Percentiles rank a stretch among this genome's conserved stretches.
Evolutionary conservation across 768 basidiomycete species (phyloP).

Genomic region (Agrocybe praecox): DNA sequence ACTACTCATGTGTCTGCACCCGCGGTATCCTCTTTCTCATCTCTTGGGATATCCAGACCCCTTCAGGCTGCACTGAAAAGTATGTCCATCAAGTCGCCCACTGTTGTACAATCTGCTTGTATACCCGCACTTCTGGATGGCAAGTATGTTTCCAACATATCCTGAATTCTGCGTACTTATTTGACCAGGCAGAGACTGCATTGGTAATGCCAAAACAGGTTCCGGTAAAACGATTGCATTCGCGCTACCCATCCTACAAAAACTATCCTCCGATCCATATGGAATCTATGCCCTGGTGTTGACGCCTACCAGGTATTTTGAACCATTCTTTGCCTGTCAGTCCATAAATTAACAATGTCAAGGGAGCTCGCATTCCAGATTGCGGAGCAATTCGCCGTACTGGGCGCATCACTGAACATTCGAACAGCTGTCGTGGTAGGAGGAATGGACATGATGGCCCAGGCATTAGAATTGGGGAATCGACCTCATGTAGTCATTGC

Average conservation of each 20-base stretch:
- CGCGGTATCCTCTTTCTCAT: constrained; percentile 43
- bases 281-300: constrained; percentile 93
- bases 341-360: not conserved
- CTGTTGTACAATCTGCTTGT: constrained; percentile 88
- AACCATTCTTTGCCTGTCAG: not conserved
- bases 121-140: constrained; percentile 86
- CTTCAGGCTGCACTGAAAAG: constrained; percentile 67
- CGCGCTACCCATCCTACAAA: constrained; percentile 92
- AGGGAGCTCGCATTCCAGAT: constrained; percentile 99
- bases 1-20: not conserved
- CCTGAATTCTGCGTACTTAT: not conserved
- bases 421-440: constrained; percentile 91
- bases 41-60: constrained; percentile 58
- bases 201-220: constrained; percentile 97
- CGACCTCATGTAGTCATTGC: constrained; percentile 94
- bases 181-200: constrained; percentile 83
- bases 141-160: constrained; percentile 31
- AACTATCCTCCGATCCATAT: constrained; percentile 86
- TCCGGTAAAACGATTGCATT: constrained; percentile 99
- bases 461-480: constrained; percentile 83
- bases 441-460: constrained; percentile 98
- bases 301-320: constrained; percentile 86
- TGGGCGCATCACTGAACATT: constrained; percentile 81
- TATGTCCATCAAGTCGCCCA: constrained; percentile 88
- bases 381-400: constrained; percentile 91